Evolutionary conservation across 805 yeast species (phyloP).

Genomic region (Yarrowia bubula): DNA sequence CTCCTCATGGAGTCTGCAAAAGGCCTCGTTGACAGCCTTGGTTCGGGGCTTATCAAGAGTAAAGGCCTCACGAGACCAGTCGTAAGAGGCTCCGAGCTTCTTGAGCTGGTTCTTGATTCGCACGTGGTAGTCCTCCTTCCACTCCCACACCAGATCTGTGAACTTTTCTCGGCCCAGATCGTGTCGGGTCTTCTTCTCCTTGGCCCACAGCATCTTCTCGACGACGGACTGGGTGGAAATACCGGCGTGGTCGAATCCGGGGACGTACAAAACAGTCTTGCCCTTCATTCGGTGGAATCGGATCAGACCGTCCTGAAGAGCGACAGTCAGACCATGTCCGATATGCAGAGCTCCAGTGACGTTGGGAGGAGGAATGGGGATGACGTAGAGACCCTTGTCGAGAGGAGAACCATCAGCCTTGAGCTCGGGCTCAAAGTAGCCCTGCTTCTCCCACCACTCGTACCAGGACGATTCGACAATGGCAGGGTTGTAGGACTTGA

Average conservation of each 20-base stretch:
- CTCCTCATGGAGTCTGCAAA: conserved; percentile 87
- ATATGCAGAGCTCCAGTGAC: conserved; percentile 98
- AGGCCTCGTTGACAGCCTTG: conserved; percentile 84
- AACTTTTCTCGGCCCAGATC: conserved; percentile 93
- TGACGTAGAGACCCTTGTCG: conserved; percentile 81
- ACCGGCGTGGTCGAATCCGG: conserved; percentile 99
- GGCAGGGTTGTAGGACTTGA: conserved; percentile 89
- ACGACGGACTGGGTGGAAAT: conserved; percentile 98
- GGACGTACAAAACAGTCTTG: conserved; percentile 84
- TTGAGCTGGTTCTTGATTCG: conserved; percentile 82
- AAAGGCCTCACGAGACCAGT: conserved; percentile 93
- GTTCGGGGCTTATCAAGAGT: conserved; percentile 78
- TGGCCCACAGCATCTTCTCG: conserved; percentile 91
- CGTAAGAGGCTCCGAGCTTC: conserved; percentile 93
- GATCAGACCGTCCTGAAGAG: conserved; percentile 90
- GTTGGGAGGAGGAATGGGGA: conserved; percentile 99
- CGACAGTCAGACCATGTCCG: conserved; percentile 94
- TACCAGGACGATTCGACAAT: conserved; percentile 97
- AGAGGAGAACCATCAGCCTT: conserved; percentile 68
- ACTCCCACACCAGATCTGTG: conserved; percentile 88
- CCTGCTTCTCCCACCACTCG: conserved; percentile 91
- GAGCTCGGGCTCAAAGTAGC: conserved; percentile 84
- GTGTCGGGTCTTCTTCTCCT: conserved; percentile 85
- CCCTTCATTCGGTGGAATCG: conserved; percentile 98
- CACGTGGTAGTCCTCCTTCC: conserved; percentile 92